phyloP scores from a whole-genome alignment of 768 basidiomycete genomes.

The Leccinum aurantiacum region DNA sequence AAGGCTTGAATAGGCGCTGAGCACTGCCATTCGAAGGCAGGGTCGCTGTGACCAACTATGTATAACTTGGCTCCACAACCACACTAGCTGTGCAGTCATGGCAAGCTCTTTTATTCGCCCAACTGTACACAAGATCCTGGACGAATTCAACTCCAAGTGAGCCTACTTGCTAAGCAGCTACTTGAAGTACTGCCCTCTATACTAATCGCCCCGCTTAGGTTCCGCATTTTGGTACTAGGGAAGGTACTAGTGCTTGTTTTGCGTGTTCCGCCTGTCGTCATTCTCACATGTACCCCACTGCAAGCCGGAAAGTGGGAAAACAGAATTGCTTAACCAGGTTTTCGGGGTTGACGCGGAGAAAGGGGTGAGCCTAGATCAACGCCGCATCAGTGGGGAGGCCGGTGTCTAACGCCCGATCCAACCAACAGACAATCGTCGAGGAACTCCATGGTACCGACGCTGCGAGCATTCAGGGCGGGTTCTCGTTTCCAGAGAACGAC shows the following conservation, averaged over 20 bases:
- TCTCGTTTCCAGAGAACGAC: slow-evolving; percentile 1
- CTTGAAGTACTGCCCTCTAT: background rate
- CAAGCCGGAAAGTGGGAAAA: slow-evolving; percentile 8
- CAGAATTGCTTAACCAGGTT: slow-evolving; percentile 2
- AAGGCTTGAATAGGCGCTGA: background rate
- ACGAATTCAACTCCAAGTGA: background rate
- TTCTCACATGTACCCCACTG: background rate
- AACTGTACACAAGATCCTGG: slow-evolving; percentile 2
- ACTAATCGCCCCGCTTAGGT: background rate
- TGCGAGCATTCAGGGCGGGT: background rate
- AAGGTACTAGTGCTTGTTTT: slow-evolving; percentile 2
- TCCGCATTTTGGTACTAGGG: slow-evolving; percentile 6
- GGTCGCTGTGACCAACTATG: background rate
- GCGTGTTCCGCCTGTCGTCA: background rate
- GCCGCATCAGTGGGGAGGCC: background rate
- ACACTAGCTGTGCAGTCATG: background rate
- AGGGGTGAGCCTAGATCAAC: background rate
- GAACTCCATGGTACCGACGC: background rate
- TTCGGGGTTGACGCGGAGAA: slow-evolving; percentile 6
- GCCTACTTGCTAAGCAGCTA: background rate
- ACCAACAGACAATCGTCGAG: background rate
- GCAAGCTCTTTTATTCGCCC: background rate
- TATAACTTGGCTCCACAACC: background rate
- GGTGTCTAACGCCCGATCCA: background rate
- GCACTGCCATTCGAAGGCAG: background rate